Evolutionary conservation across 2,329 filamentous ascomycete species (phyloP).

Genomic region (Daldinia sp.): DNA sequence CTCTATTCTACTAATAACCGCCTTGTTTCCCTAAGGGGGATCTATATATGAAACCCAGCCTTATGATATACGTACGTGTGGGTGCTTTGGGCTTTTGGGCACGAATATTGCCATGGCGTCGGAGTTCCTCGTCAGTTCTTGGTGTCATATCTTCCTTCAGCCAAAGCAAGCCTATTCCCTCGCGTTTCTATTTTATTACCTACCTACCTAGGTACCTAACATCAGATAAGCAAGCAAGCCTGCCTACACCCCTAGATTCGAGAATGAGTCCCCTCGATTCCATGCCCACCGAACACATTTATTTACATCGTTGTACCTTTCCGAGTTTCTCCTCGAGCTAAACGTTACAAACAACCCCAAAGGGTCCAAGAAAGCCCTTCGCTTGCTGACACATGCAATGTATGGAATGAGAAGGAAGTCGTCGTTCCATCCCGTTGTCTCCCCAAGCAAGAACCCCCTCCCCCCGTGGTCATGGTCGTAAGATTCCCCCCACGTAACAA

Average conservation of each 20-base stretch:
- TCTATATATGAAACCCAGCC: neutral
- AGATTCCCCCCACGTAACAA: neutral
- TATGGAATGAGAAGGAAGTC: neutral
- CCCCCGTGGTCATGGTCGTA: neutral
- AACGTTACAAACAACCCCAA: neutral
- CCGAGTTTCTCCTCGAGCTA: too few species aligned
- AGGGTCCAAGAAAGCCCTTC: neutral
- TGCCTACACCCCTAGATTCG: too few species aligned
- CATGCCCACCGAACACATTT: too few species aligned
- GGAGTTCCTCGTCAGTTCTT: neutral
- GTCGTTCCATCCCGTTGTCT: neutral
- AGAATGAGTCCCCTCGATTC: too few species aligned
- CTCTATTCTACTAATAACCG: neutral
- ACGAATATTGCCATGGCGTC: neutral
- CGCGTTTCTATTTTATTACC: neutral
- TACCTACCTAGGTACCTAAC: too few species aligned
- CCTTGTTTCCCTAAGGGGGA: neutral
- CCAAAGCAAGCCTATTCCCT: neutral
- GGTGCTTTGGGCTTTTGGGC: neutral
- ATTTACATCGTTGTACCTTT: too few species aligned
- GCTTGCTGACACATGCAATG: neutral
- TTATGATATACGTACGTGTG: neutral
- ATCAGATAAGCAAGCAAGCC: too few species aligned
- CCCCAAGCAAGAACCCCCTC: neutral
- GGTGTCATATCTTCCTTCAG: neutral